phyloP scores from a whole-genome alignment of 2,329 filamentous ascomycete species.

The Epichloe sylvatica region DNA sequence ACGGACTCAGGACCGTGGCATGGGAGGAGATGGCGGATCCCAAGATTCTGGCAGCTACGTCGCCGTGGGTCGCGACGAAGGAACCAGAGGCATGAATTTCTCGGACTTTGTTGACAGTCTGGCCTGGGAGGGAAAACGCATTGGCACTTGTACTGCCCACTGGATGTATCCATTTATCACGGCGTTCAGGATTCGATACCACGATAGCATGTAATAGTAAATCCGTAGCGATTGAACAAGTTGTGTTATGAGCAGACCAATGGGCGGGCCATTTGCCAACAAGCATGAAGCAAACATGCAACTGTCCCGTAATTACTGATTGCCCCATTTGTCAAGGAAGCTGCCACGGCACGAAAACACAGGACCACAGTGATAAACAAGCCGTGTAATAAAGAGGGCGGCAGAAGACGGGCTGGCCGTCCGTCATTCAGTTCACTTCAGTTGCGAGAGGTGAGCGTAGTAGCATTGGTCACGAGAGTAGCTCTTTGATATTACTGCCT shows the following conservation, averaged over 20 bases:
- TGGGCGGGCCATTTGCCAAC: too few species aligned
- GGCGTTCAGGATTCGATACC: not conserved
- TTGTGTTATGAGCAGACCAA: too few species aligned
- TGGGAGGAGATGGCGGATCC: slow-evolving; percentile 55
- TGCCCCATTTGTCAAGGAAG: not conserved
- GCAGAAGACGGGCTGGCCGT: too few species aligned
- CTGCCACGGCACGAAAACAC: not conserved
- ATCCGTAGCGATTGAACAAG: not conserved
- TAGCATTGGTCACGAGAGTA: not conserved
- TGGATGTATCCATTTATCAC: not conserved
- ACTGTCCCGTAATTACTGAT: not conserved
- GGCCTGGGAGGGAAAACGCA: too few species aligned
- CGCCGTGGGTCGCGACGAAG: slow-evolving; percentile 2
- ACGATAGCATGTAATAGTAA: not conserved
- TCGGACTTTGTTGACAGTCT: too few species aligned
- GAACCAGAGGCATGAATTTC: not conserved
- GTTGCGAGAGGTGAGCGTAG: too few species aligned
- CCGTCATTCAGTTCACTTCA: too few species aligned
- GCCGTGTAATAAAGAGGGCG: too few species aligned
- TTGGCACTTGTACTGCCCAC: too few species aligned
- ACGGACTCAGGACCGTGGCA: slow-evolving; percentile 45
- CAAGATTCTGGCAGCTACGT: slow-evolving; percentile 40
- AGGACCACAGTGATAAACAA: too few species aligned
- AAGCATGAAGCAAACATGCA: not conserved
- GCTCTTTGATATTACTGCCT: not conserved